phyloP scores from a whole-genome alignment of 306 rosid genomes.

The Gynostemma pentaphyllum region DNA sequence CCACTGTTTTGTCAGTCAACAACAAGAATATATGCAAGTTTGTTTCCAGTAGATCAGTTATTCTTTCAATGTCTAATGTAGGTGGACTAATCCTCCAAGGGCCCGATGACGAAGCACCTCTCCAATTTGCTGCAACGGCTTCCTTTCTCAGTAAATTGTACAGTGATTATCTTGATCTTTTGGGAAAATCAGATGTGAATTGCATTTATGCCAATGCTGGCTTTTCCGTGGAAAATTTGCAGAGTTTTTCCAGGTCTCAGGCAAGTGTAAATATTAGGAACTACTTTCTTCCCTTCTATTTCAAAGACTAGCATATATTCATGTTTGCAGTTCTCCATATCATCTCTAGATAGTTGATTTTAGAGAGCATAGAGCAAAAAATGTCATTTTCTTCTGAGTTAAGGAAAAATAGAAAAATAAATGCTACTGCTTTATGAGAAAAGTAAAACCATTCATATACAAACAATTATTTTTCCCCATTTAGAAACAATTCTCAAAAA shows the following conservation, averaged over 20 bases:
- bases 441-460: not conserved
- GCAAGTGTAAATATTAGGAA: slow-evolving; percentile 22
- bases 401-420: not conserved
- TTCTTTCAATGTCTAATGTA: slow-evolving; percentile 10
- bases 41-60: slow-evolving; percentile 9
- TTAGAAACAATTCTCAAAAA: not conserved
- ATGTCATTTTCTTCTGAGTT: not conserved
- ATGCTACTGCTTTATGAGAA: not conserved
- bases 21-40: not conserved
- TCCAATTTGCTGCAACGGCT: slow-evolving; percentile 68
- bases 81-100: slow-evolving; percentile 58
- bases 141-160: slow-evolving; percentile 66
- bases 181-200: slow-evolving; percentile 23
- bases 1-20: not conserved
- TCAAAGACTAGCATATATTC: not conserved
- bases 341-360: not conserved
- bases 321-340: not conserved
- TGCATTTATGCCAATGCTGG: slow-evolving; percentile 21
- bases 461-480: not conserved
- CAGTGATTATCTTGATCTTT: slow-evolving; percentile 61
- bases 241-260: slow-evolving; percentile 42
- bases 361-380: not conserved
- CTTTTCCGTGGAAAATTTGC: slow-evolving; percentile 41
- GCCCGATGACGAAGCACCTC: slow-evolving; percentile 31
- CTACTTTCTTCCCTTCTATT: not conserved